Percentiles rank a stretch among this genome's conserved stretches.
These are phyloP conservation scores for Purpureocillium lavendulum DNA, from an alignment of 2,329 filamentous ascomycete genomes.

Conservation along the genomic window DNA sequence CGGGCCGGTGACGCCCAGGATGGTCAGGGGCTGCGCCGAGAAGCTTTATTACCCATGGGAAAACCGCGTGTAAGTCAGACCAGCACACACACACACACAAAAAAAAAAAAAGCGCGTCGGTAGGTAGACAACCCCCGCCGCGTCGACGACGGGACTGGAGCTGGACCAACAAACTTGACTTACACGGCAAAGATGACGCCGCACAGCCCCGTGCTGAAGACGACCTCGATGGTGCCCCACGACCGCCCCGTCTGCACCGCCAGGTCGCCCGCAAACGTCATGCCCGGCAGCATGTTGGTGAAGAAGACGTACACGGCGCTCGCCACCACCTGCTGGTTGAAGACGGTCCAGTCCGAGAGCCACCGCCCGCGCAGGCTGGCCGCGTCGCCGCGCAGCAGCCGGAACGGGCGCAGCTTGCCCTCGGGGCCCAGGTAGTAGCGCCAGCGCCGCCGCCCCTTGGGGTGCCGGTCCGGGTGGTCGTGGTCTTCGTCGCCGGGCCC, in stretches of 20 bases:
- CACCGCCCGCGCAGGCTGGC: slow-evolving; percentile 37
- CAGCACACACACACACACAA: no score
- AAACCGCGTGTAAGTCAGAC: no score
- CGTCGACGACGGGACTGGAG: no score
- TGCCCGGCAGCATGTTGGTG: slow-evolving; percentile 57
- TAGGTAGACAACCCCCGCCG: no score
- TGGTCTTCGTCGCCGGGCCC: no score
- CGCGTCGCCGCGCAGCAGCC: slow-evolving; percentile 42
- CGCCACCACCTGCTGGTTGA: slow-evolving; percentile 56
- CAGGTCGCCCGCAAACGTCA: slow-evolving; percentile 59
- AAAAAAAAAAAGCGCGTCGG: no score
- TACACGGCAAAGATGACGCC: slow-evolving; percentile 54
- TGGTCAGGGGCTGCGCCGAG: slow-evolving; percentile 56
- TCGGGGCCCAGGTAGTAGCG: slow-evolving; percentile 22
- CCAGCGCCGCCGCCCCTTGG: background rate
- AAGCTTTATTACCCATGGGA: slow-evolving; percentile 22
- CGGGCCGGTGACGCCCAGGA: slow-evolving; percentile 57
- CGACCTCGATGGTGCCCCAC: slow-evolving; percentile 60
- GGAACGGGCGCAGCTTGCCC: slow-evolving; percentile 40
- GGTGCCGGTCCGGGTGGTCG: no score
- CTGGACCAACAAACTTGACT: slow-evolving; percentile 8
- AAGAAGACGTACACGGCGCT: slow-evolving; percentile 60
- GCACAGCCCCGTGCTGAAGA: slow-evolving; percentile 57
- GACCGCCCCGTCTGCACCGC: slow-evolving; percentile 53
- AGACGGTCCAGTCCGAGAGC: slow-evolving; percentile 45